These are phyloP conservation scores for Hansenula lynferdii DNA, from an alignment of 1,139 yeast species.

Conservation along the genomic window DNA sequence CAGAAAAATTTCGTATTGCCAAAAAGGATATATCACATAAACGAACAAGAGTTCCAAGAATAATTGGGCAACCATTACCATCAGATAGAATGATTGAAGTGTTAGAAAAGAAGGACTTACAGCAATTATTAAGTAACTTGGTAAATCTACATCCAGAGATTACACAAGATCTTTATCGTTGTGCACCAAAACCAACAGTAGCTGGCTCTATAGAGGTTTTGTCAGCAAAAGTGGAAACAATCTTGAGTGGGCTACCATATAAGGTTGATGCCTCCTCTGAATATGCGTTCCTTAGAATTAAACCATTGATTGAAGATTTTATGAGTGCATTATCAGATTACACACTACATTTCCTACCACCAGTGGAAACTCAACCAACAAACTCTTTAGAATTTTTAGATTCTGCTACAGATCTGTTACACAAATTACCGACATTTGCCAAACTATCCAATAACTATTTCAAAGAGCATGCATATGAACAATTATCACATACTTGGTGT, in stretches of 20 bases:
- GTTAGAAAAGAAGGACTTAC: constrained; percentile 52
- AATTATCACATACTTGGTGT: constrained; percentile 73
- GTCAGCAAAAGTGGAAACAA: constrained; percentile 39
- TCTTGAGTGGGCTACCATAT: constrained; percentile 59
- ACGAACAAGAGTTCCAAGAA: constrained; percentile 11
- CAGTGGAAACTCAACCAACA: constrained; percentile 54
- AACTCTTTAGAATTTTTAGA: constrained; percentile 64
- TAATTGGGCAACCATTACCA: constrained; percentile 41
- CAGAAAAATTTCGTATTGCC: constrained; percentile 12
- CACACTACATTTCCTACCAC: constrained; percentile 75
- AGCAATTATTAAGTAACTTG: constrained; percentile 45
- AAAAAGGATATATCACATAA: constrained; percentile 14
- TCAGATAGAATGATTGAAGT: constrained; percentile 61
- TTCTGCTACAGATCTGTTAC: constrained; percentile 58
- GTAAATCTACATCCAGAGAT: constrained; percentile 62
- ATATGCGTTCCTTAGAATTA: constrained; percentile 83
- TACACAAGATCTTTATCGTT: constrained; percentile 41
- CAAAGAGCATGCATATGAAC: constrained; percentile 70
- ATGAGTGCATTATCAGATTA: constrained; percentile 76
- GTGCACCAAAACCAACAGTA: constrained; percentile 58
- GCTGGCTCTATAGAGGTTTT: constrained; percentile 48
- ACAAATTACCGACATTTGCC: constrained; percentile 68
- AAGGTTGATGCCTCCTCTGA: constrained; percentile 72
- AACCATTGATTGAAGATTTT: constrained; percentile 70
- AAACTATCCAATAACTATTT: constrained; percentile 71